Base-by-base conservation (phyloP, 768 basidiomycete species). In the Termitomyces sp. region DNA sequence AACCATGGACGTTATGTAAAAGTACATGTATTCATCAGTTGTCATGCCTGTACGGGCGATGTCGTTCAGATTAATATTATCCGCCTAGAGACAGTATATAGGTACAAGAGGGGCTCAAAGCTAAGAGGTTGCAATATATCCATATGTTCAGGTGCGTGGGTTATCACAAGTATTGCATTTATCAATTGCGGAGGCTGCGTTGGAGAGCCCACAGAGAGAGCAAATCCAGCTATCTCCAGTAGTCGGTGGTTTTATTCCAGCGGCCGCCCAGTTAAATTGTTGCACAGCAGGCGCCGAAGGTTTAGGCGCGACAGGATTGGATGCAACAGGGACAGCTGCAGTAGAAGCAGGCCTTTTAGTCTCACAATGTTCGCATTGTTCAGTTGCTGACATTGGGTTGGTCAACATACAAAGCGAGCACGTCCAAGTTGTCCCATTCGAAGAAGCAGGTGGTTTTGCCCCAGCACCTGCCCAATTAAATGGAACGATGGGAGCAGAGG, bases 251-350 rank as follows among this genome's bases (percentile, higher is more conserved):
- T 82, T 86, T 58, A 83, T 69, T 4, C 86, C 88, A 0, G 86
- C 86, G 11, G 84, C 86, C 2, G 79, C 76, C 82, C 84, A 90
- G 66, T 89, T 76, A 65, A 89, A 90, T 36, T 76, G 75, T 45
- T 76, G 74, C 44, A 72, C 58, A 50, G 71, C 63, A 33, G 67
- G 53, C 15, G 71, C 44, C 3, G 49, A 7, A 15, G 55, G 32
- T 16, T 62, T 8, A 28, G 70, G 22, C 28, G n/a, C n/a, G 4
- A 33, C n/a, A 8, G 40, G 40, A 20, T 40, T 18, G 4, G 57
- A 18, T 28, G 57, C 45, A n/a, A 55, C 42, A 18, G 66, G 56
- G 51, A 49, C 44, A 36, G 64, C 28, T 4, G 50, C 48, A 15
- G 11, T 36, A 55, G 20, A 54, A 38, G n/a, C 48, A 33, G 54